Base-by-base conservation (phyloP, 495 filamentous ascomycete genomes). In the Penicillium maclennaniae region DNA sequence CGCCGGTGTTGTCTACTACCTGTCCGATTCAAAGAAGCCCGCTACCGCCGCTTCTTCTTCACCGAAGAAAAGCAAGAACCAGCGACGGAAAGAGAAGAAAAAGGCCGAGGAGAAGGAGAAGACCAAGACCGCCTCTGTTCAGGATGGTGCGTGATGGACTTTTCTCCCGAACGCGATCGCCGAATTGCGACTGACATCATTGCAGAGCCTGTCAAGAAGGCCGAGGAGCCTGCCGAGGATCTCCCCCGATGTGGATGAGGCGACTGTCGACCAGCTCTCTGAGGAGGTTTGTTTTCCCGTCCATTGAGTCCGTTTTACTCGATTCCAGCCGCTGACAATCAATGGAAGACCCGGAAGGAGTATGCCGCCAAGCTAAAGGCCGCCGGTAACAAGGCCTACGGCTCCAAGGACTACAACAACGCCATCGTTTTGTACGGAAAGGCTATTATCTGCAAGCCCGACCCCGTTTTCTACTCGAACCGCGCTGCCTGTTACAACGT, bases 401-500 rank as follows among this genome's bases (percentile, higher is more conserved):
- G 89, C 27, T 79, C 79, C 41, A 97, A 97, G 74, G 88, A 96
- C 58, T 97, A 95, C 69, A 81, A 87, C 63, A 82, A 81, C 54
- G 93, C 93, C 45, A 99, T 97, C 62, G 87, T 91, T 0, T 80
- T 99, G 34, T 99, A 99, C 69, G 86, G 89, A 47, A 88, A 93
- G 74, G 93, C 93, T 23, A 93, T 99, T 59, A 71, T 97, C 28
- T 99, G 93, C 87, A 96, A 90, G 76, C 86, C 91, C 36, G 95
- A 99, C 65, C 90, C 93, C 4, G 89, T 99, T 63, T 99, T 90
- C 80, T 99, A 95, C 80, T 97, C 92, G 42, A 99, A 99, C 76
- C 85, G 93, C 40, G 95, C 95, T 43, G 93, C 93, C 45, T 99
- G 93, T 78, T 96, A 90, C 76, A 97, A 95, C 66, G 91, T 95